Conservation (phyloP, 2,329 filamentous ascomycete species). For the Juglanconis oblonga region DNA sequence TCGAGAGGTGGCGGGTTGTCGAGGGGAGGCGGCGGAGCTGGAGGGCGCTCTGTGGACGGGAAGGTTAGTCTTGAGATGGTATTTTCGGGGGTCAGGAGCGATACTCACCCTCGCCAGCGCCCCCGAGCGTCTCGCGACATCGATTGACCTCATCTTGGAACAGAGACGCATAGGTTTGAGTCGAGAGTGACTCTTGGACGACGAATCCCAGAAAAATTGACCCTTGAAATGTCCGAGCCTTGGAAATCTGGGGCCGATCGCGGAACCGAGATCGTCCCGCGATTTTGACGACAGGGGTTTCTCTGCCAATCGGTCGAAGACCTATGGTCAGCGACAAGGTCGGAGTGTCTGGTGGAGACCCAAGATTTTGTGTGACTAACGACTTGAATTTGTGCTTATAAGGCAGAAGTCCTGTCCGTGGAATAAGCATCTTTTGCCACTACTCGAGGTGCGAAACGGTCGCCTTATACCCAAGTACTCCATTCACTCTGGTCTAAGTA, state of each 20-base stretch:
- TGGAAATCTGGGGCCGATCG: conserved; percentile 12
- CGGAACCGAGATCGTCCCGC: conserved; percentile 12
- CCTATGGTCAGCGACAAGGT: not conserved
- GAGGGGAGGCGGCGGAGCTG: conserved; percentile 30
- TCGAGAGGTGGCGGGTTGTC: conserved; percentile 32
- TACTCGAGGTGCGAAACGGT: too few species aligned
- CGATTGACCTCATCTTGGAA: conserved; percentile 46
- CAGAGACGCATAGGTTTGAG: conserved; percentile 1
- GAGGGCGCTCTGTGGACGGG: conserved; percentile 31
- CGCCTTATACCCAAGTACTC: too few species aligned
- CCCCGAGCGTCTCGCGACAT: conserved; percentile 47
- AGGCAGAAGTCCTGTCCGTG: too few species aligned
- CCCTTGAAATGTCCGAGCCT: not conserved
- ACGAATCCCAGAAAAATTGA: conserved; percentile 6
- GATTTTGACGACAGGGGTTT: not conserved
- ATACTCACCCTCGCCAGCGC: conserved; percentile 42
- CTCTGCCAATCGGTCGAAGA: conserved; percentile 8
- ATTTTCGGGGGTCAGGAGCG: not conserved
- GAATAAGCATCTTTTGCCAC: too few species aligned
- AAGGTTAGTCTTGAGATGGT: conserved; percentile 1
- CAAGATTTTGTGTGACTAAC: not conserved
- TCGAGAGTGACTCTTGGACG: conserved; percentile 11
- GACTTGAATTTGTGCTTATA: too few species aligned
- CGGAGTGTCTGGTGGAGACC: not conserved
- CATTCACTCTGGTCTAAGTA: too few species aligned